Evolutionary conservation across 257 asterid genomes (phyloP), one percentile per base, ranked within the genome.

Genomic region (Solanum chiquidenum): DNA sequence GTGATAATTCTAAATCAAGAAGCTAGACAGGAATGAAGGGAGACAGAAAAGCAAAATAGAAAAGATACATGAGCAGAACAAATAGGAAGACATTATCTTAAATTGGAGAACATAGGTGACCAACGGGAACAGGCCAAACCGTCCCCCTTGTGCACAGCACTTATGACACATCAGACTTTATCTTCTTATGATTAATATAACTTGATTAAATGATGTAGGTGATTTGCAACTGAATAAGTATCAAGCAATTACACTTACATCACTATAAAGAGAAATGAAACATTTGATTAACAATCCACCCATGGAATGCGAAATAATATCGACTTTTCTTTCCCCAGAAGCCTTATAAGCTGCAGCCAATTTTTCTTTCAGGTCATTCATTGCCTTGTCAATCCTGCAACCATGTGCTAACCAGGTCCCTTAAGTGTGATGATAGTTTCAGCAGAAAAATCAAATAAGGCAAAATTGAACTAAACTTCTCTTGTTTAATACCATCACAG

Each of bases 261-360:
- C 98, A 83, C 88, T 90, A 84, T 92, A 92, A 87, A 95, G 97
- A 77, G 89, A 55, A 89, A 92, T 92, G 88, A 93, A 94, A 90
- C 97, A 96, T 60, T 93, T 90, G 82, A 93, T 93, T 68, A 96
- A 92, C 93, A 96, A 89, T 92, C 98, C 99, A 84, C 98, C 98
- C 98, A 95, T 97, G 14, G 99, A 97, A 89, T 97, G 98, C 11
- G 98, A 95, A 88, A 93, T 94, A 85, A 97, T 87, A 88, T 93
- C 95, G 89, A 95, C 95, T 94, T 97, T 95, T 91, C 99, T 92
- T 35, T 96, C 98, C 55, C 99, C 98, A 7, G 99, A 95, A 90
- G 98, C 98, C 90, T 94, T 90, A 93, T 92, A 92, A 44, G 98
- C 99, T 89, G 95, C 83, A 90, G 93, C 95, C 91, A 97, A 62